Percentiles rank a stretch among this genome's conserved stretches.
Conservation (phyloP, 176 grass and related monocot species). For the Musa itinerans region DNA sequence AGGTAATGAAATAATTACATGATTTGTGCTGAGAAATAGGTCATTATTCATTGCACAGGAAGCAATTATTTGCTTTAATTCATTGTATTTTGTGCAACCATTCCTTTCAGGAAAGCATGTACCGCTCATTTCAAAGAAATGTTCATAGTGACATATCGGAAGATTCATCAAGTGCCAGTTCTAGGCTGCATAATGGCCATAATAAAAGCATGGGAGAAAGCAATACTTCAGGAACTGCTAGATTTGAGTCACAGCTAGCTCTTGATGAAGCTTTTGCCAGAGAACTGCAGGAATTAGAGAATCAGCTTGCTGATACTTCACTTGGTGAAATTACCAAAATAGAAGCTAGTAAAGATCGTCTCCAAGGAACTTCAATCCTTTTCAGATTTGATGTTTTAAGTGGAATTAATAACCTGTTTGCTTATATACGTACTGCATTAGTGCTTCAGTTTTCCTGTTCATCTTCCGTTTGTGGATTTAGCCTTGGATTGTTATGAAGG, state of each 20-base stretch:
- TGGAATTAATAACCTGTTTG: neutral
- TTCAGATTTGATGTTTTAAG: neutral
- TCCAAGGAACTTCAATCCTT: neutral
- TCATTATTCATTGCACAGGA: neutral
- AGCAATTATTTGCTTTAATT: neutral
- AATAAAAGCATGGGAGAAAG: slow-evolving; percentile 5
- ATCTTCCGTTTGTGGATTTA: neutral
- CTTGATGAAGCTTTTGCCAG: slow-evolving; percentile 2
- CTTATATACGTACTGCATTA: neutral
- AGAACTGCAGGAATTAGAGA: slow-evolving; percentile 15
- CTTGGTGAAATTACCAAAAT: neutral
- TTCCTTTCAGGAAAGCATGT: slow-evolving; percentile 26
- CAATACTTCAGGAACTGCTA: slow-evolving; percentile 23
- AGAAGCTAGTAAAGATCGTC: slow-evolving; percentile 13
- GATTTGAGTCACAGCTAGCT: slow-evolving; percentile 40
- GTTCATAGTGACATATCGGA: slow-evolving; percentile 16
- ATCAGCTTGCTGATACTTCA: slow-evolving; percentile 8
- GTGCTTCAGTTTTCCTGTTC: neutral
- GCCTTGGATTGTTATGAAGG: neutral
- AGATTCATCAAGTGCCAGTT: slow-evolving; percentile 31
- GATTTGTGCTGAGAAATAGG: neutral
- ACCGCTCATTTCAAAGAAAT: slow-evolving; percentile 40
- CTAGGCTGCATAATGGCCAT: slow-evolving; percentile 24
- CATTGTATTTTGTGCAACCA: neutral
- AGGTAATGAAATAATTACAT: neutral